These are phyloP conservation scores for Angomonas ambiguus DNA, from an alignment of 208 protist species.

Conservation along the genomic window DNA sequence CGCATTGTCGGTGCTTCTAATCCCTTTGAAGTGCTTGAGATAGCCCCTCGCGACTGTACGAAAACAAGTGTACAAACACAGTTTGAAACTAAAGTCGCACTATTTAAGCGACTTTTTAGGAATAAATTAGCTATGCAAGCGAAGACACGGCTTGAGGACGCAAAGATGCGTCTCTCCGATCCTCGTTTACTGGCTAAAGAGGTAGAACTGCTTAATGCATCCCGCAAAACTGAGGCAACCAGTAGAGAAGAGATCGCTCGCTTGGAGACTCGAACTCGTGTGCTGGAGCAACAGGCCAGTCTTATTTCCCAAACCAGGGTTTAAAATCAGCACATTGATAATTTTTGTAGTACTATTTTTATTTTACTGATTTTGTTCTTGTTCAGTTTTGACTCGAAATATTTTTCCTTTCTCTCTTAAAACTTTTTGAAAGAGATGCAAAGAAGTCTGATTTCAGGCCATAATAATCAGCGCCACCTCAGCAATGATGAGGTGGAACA, in stretches of 20 bases:
- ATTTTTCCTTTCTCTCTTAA: neutral
- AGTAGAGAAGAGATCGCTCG: conserved; percentile 41
- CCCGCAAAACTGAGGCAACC: conserved; percentile 23
- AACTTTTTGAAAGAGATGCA: too few species aligned
- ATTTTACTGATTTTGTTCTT: conserved; percentile 1
- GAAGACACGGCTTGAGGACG: conserved; percentile 66
- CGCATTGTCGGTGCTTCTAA: conserved; percentile 70
- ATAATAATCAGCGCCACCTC: conserved; percentile 93
- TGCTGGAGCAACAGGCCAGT: conserved; percentile 61
- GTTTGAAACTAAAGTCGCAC: conserved; percentile 54
- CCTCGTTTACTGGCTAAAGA: conserved; percentile 56
- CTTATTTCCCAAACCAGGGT: conserved; percentile 5
- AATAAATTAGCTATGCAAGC: conserved; percentile 75
- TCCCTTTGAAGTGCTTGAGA: conserved; percentile 71
- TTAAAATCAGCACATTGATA: neutral
- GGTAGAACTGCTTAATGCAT: conserved; percentile 26
- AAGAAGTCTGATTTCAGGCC: conserved; percentile 70
- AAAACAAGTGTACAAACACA: conserved; percentile 41
- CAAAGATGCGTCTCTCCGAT: conserved; percentile 74
- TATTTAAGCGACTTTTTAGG: conserved; percentile 68
- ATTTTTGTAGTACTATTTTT: conserved; percentile 11
- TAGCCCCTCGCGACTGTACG: conserved; percentile 41
- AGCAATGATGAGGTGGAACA: conserved; percentile 84
- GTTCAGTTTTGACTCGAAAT: neutral
- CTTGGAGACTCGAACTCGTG: conserved; percentile 54